phyloP scores from a whole-genome alignment of 2,329 filamentous ascomycete species.

The Ophiostoma pallidulum region DNA sequence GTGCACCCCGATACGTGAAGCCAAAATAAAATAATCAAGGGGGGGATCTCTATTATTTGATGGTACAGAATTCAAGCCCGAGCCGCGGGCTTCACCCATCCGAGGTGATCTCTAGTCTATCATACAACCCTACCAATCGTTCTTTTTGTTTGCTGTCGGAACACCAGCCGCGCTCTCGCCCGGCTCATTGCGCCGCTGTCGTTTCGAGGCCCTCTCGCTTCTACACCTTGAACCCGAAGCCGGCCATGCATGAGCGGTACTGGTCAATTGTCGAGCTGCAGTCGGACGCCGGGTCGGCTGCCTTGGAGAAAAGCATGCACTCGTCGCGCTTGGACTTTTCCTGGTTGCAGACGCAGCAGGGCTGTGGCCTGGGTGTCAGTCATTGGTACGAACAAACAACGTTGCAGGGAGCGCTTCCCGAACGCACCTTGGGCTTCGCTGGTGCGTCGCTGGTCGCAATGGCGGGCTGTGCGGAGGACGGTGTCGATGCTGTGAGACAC shows the following conservation, averaged over 20 bases:
- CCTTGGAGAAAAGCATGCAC: conserved; percentile 95
- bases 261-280: conserved; percentile 75
- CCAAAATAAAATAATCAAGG: no score
- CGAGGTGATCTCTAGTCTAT: background rate
- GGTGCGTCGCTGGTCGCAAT: conserved; percentile 23
- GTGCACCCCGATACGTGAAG: no score
- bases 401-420: background rate
- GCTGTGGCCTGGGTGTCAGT: conserved; percentile 44
- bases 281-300: conserved; percentile 71
- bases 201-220: background rate
- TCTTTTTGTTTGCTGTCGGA: background rate
- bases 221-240: conserved; percentile 74
- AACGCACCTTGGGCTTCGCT: conserved; percentile 36
- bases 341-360: conserved; percentile 95
- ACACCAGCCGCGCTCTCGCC: no score
- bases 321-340: conserved; percentile 91
- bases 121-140: conserved; percentile 1
- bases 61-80: background rate
- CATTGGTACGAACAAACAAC: background rate
- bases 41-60: conserved; percentile 4
- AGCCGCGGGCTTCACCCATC: background rate
- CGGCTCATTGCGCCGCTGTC: background rate
- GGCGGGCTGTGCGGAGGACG: conserved; percentile 14
- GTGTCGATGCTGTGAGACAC: background rate
- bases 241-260: conserved; percentile 87